These are phyloP conservation scores for Coemansia sp. DNA, from an alignment of 192 early-diverging fungal species.

Conservation along the genomic window DNA sequence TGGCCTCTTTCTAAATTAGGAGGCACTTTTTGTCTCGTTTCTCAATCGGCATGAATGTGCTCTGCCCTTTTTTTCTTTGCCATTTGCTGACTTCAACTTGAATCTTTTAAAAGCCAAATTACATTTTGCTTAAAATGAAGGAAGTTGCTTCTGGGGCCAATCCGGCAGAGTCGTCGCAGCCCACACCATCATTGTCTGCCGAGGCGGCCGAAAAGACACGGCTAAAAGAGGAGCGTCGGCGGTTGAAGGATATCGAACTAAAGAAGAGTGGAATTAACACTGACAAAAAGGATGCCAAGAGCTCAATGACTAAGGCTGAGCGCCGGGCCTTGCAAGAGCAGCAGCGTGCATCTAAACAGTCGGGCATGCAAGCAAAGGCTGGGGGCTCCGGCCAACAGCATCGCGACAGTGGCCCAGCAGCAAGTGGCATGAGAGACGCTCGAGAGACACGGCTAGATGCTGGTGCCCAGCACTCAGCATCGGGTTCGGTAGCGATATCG, in stretches of 20 bases:
- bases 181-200: conserved; percentile 5
- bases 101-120: neutral
- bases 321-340: conserved; percentile 81
- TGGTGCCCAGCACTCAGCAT: conserved; percentile 11
- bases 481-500: neutral
- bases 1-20: too few species aligned
- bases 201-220: conserved; percentile 10
- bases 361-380: neutral
- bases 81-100: neutral
- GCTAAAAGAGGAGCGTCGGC: conserved; percentile 43
- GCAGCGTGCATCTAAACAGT: conserved; percentile 73
- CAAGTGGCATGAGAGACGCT: conserved; percentile 12
- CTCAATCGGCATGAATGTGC: neutral
- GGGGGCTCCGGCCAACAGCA: neutral
- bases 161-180: neutral
- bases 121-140: conserved; percentile 7
- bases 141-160: neutral
- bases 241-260: conserved; percentile 34
- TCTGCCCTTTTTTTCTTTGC: neutral
- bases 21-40: too few species aligned
- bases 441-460: conserved; percentile 11
- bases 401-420: neutral
- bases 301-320: conserved; percentile 88
- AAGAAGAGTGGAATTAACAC: conserved; percentile 25
- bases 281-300: conserved; percentile 28